Evolutionary conservation across 768 basidiomycete species (phyloP).

Genomic region (Boletus pseudopeckii): DNA sequence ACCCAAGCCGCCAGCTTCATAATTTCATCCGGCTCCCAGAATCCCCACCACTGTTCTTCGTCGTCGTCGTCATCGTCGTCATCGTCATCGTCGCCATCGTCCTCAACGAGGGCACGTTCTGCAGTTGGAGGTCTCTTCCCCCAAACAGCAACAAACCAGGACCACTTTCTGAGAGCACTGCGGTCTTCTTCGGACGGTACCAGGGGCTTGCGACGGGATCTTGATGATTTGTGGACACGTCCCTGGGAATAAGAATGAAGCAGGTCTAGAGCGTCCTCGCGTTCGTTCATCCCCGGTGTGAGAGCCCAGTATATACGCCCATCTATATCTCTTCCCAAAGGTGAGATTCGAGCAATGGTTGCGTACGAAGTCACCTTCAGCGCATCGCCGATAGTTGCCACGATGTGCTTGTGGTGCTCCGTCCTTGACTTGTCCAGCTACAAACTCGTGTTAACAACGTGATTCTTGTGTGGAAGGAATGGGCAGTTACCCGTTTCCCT

Average conservation of each 20-base stretch:
- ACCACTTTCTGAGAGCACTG: slow-evolving; percentile 56
- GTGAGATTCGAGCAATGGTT: slow-evolving; percentile 50
- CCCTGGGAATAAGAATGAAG: slow-evolving; percentile 25
- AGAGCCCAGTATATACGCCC: slow-evolving; percentile 68
- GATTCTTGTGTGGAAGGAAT: not conserved
- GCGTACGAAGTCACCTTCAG: slow-evolving; percentile 46
- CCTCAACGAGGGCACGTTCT: slow-evolving; percentile 25
- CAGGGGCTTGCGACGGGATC: slow-evolving; percentile 39
- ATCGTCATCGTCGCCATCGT: slow-evolving; percentile 24
- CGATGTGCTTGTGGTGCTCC: slow-evolving; percentile 46
- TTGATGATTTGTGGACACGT: slow-evolving; percentile 29
- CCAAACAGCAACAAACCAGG: slow-evolving; percentile 77
- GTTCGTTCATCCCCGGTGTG: slow-evolving; percentile 56
- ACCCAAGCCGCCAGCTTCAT: slow-evolving; percentile 65
- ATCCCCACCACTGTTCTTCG: slow-evolving; percentile 70
- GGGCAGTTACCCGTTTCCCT: slow-evolving; percentile 22
- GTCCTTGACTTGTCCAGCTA: slow-evolving; percentile 44
- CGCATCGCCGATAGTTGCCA: slow-evolving; percentile 52
- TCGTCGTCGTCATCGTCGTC: slow-evolving; percentile 27
- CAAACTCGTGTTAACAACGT: slow-evolving; percentile 2
- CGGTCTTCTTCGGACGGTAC: slow-evolving; percentile 47
- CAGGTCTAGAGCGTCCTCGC: slow-evolving; percentile 42
- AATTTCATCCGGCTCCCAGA: slow-evolving; percentile 65
- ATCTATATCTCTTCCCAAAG: slow-evolving; percentile 66
- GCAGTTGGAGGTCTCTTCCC: slow-evolving; percentile 47